Evolutionary conservation across 78 protist species (phyloP).

Genomic region (Trichosphaerium sp.): DNA sequence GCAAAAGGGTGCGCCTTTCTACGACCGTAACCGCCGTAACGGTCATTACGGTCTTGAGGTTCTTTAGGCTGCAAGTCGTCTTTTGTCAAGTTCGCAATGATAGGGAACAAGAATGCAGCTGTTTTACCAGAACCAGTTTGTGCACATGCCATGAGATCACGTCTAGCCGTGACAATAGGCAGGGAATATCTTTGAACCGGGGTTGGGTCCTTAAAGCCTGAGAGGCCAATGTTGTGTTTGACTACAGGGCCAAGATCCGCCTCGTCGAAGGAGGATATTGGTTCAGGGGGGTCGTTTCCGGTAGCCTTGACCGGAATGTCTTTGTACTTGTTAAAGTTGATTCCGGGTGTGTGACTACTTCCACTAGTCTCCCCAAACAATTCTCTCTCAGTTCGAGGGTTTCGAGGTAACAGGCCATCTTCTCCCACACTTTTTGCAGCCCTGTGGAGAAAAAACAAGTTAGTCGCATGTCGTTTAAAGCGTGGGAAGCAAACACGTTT

Average conservation of each 20-base stretch:
- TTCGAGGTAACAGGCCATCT: no score
- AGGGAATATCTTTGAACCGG: slow-evolving; percentile 94
- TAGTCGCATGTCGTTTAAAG: no score
- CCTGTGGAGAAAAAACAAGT: no score
- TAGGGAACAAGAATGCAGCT: slow-evolving; percentile 87
- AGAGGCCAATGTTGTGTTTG: slow-evolving; percentile 21
- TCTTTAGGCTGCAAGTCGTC: slow-evolving; percentile 42
- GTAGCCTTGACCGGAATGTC: slow-evolving; percentile 48
- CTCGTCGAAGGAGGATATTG: slow-evolving; percentile 22
- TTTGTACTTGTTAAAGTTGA: slow-evolving; percentile 21
- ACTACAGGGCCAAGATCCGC: slow-evolving; percentile 35
- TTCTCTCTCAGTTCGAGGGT: neutral
- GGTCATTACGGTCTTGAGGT: no score
- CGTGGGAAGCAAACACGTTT: no score
- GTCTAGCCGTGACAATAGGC: slow-evolving; percentile 60
- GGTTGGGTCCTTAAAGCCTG: slow-evolving; percentile 81
- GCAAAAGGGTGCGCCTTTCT: slow-evolving; percentile 48
- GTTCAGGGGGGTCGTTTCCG: slow-evolving; percentile 34
- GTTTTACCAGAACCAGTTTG: slow-evolving; percentile 98
- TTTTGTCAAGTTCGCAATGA: slow-evolving; percentile 36
- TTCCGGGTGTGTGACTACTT: neutral
- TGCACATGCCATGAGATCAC: slow-evolving; percentile 99
- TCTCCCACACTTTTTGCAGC: no score
- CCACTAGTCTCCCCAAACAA: neutral
- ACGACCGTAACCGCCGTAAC: slow-evolving; percentile 8